phyloP scores from a whole-genome alignment of 1,139 yeast genomes.

The Yamadazyma conglobata region DNA sequence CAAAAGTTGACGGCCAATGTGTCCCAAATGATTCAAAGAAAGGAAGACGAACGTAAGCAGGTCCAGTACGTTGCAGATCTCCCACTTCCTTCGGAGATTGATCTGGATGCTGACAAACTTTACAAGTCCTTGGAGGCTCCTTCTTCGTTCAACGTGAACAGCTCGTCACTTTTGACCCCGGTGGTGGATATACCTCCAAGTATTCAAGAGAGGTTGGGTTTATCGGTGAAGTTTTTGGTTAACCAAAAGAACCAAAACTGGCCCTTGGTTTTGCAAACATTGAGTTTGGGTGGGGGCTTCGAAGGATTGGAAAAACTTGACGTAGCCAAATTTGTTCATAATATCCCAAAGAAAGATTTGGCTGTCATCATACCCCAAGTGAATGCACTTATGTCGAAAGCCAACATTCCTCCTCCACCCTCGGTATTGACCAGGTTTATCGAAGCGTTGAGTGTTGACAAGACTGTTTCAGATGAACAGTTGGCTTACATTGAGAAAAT shows the following conservation, averaged over 20 bases:
- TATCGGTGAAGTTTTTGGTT: conserved; percentile 44
- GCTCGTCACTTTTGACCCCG: conserved; percentile 16
- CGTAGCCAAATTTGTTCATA: conserved; percentile 38
- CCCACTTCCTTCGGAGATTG: conserved; percentile 22
- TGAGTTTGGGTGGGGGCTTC: conserved; percentile 42
- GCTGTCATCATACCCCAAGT: conserved; percentile 31
- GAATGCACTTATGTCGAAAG: conserved; percentile 31
- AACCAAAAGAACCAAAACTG: conserved; percentile 50
- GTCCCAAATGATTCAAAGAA: conserved; percentile 18
- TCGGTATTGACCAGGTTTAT: conserved; percentile 45
- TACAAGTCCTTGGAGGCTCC: conserved; percentile 15
- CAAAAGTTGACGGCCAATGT: conserved; percentile 22
- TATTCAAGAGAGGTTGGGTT: conserved; percentile 44
- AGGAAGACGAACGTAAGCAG: conserved; percentile 16
- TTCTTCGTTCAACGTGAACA: conserved; percentile 9
- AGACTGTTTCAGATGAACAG: conserved; percentile 20
- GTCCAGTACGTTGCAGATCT: conserved; percentile 12
- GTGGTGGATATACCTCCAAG: conserved; percentile 36
- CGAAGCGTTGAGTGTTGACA: conserved; percentile 32
- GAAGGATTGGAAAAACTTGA: conserved; percentile 31
- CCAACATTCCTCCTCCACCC: conserved; percentile 29
- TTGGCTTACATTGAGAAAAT: conserved; percentile 24
- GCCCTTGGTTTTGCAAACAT: conserved; percentile 48
- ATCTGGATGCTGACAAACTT: conserved; percentile 15
- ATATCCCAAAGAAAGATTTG: conserved; percentile 41